Conservation (phyloP, 352 stramenopile genomes). For the Phytophthora tentaculata region DNA sequence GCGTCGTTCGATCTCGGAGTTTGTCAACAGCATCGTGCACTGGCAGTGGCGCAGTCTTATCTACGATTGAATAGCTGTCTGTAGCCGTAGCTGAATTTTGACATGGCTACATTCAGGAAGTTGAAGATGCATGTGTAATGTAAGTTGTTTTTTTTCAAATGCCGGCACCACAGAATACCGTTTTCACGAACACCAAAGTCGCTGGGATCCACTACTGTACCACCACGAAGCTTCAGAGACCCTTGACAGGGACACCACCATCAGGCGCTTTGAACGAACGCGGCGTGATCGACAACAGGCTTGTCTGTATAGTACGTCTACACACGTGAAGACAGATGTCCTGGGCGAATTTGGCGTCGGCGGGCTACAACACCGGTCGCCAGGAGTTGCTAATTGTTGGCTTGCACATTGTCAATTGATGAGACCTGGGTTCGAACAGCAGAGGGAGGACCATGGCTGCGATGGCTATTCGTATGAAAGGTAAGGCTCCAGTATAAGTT, state of each 20-base stretch:
- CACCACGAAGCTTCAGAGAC: no score
- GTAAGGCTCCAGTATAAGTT: background rate
- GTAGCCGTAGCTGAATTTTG: background rate
- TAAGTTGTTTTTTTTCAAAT: no score
- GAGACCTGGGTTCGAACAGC: constrained; percentile 4
- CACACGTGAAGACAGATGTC: constrained; percentile 34
- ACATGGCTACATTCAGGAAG: constrained; percentile 30
- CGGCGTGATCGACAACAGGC: constrained; percentile 13
- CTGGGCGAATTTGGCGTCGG: constrained; percentile 16
- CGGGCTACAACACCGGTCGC: constrained; percentile 8
- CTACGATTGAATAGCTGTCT: constrained; percentile 67
- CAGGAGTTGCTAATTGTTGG: constrained; percentile 12
- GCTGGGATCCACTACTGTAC: background rate
- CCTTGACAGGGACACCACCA: no score
- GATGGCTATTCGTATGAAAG: background rate
- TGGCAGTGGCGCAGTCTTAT: constrained; percentile 89
- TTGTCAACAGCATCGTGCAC: constrained; percentile 89
- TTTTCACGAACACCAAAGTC: no score
- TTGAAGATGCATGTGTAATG: constrained; percentile 38
- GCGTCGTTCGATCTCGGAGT: constrained; percentile 82
- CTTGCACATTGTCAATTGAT: constrained; percentile 6
- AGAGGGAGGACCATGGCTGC: background rate
- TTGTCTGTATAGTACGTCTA: constrained; percentile 28
- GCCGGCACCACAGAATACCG: background rate
- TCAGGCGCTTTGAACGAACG: background rate